Conservation (phyloP, 2,329 filamentous ascomycete species). For the Rhinocladiella mackenziei region DNA sequence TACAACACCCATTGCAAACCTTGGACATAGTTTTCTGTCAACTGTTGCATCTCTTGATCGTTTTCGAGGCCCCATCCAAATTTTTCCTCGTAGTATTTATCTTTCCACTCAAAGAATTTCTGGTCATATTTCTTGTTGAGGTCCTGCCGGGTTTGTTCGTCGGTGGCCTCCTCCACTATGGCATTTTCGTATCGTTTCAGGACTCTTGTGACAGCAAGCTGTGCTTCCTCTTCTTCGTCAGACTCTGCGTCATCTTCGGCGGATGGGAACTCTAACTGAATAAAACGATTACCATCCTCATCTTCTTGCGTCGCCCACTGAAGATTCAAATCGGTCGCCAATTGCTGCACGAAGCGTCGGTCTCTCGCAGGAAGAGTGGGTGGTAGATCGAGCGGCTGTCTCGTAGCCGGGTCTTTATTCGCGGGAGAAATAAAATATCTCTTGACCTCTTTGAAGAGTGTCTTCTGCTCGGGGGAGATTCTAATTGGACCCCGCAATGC, state of each 20-base stretch:
- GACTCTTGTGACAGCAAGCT: slow-evolving; percentile 76
- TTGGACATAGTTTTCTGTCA: slow-evolving; percentile 96
- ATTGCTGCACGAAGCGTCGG: slow-evolving; percentile 86
- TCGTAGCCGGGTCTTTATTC: slow-evolving; percentile 44
- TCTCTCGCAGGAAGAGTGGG: slow-evolving; percentile 72
- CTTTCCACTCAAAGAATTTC: slow-evolving; percentile 90
- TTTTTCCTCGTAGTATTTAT: slow-evolving; percentile 85
- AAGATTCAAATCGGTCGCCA: slow-evolving; percentile 66
- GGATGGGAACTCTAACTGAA: slow-evolving; percentile 58
- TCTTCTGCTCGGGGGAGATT: slow-evolving; percentile 74
- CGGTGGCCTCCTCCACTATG: slow-evolving; percentile 71
- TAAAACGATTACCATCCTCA: slow-evolving; percentile 62
- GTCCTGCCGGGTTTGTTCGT: slow-evolving; percentile 72
- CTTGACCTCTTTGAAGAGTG: slow-evolving; percentile 76
- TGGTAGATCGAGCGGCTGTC: slow-evolving; percentile 66
- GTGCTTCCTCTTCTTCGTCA: slow-evolving; percentile 77
- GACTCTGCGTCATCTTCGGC: slow-evolving; percentile 57
- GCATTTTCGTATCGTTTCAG: slow-evolving; percentile 90
- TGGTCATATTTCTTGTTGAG: slow-evolving; percentile 83
- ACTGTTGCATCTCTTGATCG: slow-evolving; percentile 71
- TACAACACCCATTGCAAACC: slow-evolving; percentile 96
- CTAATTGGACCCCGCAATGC: slow-evolving; percentile 52
- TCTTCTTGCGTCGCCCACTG: slow-evolving; percentile 62
- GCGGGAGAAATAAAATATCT: slow-evolving; percentile 72
- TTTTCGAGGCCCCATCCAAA: slow-evolving; percentile 84